Evolutionary conservation across 2,329 filamentous ascomycete genomes (phyloP).

Genomic region (Xylariaceae sp.): DNA sequence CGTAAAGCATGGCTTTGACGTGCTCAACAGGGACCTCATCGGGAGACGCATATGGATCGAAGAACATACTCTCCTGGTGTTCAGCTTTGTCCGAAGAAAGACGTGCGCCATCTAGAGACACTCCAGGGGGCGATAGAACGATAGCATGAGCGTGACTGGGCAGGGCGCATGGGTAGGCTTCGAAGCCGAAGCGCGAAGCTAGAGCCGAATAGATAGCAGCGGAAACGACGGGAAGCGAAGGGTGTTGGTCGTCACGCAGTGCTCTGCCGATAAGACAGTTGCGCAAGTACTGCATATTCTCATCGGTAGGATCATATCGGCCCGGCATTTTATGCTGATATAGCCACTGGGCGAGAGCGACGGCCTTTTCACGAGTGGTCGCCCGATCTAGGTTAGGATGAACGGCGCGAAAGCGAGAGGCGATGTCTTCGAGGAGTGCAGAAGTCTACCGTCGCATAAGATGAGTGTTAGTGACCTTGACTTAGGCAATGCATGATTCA

Average conservation of each 20-base stretch:
- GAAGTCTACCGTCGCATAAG: conserved; percentile 44
- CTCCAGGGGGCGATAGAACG: conserved; percentile 56
- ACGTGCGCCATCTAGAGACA: conserved; percentile 53
- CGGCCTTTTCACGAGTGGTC: conserved; percentile 62
- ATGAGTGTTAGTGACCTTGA: neutral
- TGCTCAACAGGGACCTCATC: conserved; percentile 58
- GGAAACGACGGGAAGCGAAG: conserved; percentile 80
- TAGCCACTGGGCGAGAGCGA: conserved; percentile 64
- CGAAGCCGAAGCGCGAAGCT: conserved; percentile 66
- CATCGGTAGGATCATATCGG: conserved; percentile 51
- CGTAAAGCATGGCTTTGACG: conserved; percentile 55
- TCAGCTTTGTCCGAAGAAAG: conserved; percentile 37
- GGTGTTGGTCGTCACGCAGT: conserved; percentile 64
- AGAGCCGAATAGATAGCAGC: conserved; percentile 81
- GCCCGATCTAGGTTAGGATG: conserved; percentile 50
- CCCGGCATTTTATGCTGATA: conserved; percentile 64
- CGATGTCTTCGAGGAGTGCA: conserved; percentile 59
- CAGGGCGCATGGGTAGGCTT: conserved; percentile 73
- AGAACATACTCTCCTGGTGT: conserved; percentile 59
- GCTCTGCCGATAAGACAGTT: conserved; percentile 87
- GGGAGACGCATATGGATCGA: conserved; percentile 73
- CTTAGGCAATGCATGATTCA: neutral
- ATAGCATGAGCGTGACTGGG: conserved; percentile 82
- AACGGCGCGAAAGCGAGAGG: conserved; percentile 48
- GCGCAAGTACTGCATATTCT: conserved; percentile 70